phyloP scores from a whole-genome alignment of 192 early-diverging fungal species.

The Funneliformis mosseae region DNA sequence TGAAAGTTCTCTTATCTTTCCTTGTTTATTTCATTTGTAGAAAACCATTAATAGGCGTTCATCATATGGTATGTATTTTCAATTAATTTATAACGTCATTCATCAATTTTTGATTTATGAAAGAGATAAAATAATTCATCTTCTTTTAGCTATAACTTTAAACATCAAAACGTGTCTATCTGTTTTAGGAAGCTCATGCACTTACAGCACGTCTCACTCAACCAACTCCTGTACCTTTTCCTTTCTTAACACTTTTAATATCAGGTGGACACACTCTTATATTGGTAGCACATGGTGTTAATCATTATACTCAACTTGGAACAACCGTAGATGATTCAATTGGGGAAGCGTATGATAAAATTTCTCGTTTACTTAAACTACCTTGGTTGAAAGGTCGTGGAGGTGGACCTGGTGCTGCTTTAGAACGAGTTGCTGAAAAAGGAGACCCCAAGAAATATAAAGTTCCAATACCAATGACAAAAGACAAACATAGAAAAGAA shows the following conservation, averaged over 20 bases:
- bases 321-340: slow-evolving; percentile 75
- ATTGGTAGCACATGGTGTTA: slow-evolving; percentile 58
- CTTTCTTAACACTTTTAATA: slow-evolving; percentile 71
- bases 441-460: slow-evolving; percentile 54
- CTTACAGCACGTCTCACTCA: slow-evolving; percentile 70
- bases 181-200: slow-evolving; percentile 70
- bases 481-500: slow-evolving; percentile 47
- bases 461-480: slow-evolving; percentile 65
- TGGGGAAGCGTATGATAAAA: slow-evolving; percentile 82
- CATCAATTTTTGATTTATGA: no score
- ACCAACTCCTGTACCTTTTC: slow-evolving; percentile 50
- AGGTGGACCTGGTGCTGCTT: slow-evolving; percentile 71
- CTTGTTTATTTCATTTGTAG: slow-evolving; percentile 14
- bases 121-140: background rate
- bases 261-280: slow-evolving; percentile 79
- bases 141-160: background rate
- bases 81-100: background rate
- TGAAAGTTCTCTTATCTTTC: background rate
- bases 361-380: slow-evolving; percentile 64
- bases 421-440: slow-evolving; percentile 59
- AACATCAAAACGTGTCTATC: background rate
- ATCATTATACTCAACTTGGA: slow-evolving; percentile 63
- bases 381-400: slow-evolving; percentile 65
- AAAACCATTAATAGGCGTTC: slow-evolving; percentile 75
- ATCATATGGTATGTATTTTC: slow-evolving; percentile 65